phyloP scores from a whole-genome alignment of 2,329 filamentous ascomycete genomes.

The Aaosphaeria arxii region DNA sequence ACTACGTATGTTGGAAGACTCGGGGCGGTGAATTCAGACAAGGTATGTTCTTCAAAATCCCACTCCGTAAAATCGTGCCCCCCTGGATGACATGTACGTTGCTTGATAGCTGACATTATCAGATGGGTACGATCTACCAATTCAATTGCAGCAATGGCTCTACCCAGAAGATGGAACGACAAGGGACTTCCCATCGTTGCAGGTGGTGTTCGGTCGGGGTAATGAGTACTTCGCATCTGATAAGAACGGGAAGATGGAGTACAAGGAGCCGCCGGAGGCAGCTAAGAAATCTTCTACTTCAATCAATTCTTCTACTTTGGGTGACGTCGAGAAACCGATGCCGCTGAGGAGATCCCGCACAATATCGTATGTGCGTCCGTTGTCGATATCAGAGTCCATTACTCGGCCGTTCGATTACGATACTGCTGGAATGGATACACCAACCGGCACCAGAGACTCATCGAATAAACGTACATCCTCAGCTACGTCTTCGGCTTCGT shows the following conservation, averaged over 20 bases:
- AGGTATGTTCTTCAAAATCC: conserved; percentile 18
- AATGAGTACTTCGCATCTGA: conserved; percentile 42
- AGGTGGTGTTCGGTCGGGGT: conserved; percentile 38
- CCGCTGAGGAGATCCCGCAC: conserved; percentile 24
- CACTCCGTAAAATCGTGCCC: not conserved
- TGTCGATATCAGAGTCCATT: conserved; percentile 20
- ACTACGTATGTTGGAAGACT: conserved; percentile 41
- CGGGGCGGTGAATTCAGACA: conserved; percentile 32
- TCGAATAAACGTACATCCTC: no score
- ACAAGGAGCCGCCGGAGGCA: conserved; percentile 24
- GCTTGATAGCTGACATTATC: not conserved
- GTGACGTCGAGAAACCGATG: conserved; percentile 11
- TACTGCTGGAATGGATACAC: not conserved
- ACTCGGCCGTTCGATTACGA: conserved; percentile 8
- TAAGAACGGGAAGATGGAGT: conserved; percentile 35
- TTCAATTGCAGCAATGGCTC: conserved; percentile 30
- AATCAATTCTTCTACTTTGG: conserved; percentile 1
- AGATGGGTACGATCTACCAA: conserved; percentile 35
- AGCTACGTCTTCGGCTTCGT: no score
- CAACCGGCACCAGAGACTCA: not conserved
- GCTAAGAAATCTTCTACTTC: conserved; percentile 12
- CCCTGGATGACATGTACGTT: no score
- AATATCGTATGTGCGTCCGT: conserved; percentile 25
- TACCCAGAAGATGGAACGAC: conserved; percentile 27
- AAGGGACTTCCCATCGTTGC: conserved; percentile 33